Conservation (phyloP, 306 rosid species). For the Aeschynomene evenia region DNA sequence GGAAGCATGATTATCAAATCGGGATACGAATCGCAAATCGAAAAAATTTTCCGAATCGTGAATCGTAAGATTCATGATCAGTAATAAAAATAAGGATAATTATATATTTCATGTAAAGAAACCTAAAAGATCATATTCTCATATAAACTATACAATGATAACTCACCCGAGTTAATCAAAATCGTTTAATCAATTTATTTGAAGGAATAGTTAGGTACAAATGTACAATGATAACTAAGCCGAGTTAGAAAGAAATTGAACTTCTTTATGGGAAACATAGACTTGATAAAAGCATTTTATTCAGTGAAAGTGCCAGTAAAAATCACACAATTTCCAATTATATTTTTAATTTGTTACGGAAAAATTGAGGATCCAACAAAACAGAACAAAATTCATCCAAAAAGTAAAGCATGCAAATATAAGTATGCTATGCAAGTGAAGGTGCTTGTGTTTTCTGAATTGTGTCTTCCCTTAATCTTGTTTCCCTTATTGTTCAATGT, state of each 20-base stretch:
- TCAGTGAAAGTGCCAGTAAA: neutral
- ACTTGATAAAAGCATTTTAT: neutral
- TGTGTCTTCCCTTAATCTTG: neutral
- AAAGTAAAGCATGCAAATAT: neutral
- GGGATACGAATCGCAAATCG: too few species aligned
- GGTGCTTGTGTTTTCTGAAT: neutral
- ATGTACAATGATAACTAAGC: neutral
- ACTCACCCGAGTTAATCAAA: too few species aligned
- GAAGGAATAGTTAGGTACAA: neutral
- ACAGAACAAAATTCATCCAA: neutral
- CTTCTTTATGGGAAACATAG: neutral
- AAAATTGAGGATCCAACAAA: neutral
- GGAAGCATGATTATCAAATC: too few species aligned
- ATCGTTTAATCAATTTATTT: neutral
- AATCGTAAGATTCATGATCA: too few species aligned
- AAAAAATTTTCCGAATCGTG: too few species aligned
- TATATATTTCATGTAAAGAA: too few species aligned
- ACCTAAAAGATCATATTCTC: too few species aligned
- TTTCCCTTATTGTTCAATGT: neutral
- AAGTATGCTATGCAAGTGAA: neutral
- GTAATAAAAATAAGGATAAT: too few species aligned
- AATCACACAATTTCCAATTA: neutral
- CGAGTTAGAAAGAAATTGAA: slow-evolving; percentile 1
- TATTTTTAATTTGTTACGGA: neutral
- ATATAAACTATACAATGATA: too few species aligned